These are phyloP conservation scores for Suillus occidentalis DNA, from an alignment of 768 basidiomycete genomes.

Conservation along the genomic window DNA sequence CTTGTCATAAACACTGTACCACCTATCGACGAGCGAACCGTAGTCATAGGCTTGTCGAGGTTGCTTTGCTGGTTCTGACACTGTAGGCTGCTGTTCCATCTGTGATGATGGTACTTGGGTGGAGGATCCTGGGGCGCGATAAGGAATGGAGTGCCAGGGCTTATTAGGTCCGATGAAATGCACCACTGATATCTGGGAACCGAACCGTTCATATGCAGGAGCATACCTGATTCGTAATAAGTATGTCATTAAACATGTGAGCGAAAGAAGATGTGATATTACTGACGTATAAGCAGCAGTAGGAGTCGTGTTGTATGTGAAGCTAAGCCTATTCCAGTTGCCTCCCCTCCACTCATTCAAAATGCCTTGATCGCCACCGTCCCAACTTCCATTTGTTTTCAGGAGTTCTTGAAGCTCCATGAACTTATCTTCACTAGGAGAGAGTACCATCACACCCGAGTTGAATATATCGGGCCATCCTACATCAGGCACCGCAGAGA, in stretches of 20 bases:
- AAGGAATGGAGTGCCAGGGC: slow-evolving; percentile 82
- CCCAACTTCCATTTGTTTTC: slow-evolving; percentile 84
- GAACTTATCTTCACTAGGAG: slow-evolving; percentile 84
- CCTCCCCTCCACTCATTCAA: slow-evolving; percentile 91
- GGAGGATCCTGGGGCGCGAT: slow-evolving; percentile 59
- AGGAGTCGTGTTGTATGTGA: slow-evolving; percentile 97
- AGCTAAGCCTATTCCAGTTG: slow-evolving; percentile 92
- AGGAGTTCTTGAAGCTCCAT: slow-evolving; percentile 67
- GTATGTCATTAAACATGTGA: slow-evolving; percentile 26
- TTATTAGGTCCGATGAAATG: slow-evolving; percentile 98
- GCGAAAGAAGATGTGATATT: slow-evolving; percentile 16
- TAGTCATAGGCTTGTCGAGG: slow-evolving; percentile 68
- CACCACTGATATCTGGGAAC: slow-evolving; percentile 79
- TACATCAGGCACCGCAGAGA: slow-evolving; percentile 93
- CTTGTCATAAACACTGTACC: slow-evolving; percentile 89
- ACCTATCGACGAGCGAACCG: slow-evolving; percentile 79
- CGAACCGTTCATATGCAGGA: slow-evolving; percentile 93
- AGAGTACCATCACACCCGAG: slow-evolving; percentile 89
- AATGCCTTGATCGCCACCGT: slow-evolving; percentile 98
- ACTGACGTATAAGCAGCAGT: slow-evolving; percentile 95
- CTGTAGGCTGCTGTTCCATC: slow-evolving; percentile 28
- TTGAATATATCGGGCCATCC: slow-evolving; percentile 99
- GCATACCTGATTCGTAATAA: slow-evolving; percentile 67
- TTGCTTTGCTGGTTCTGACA: slow-evolving; percentile 13
- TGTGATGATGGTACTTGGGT: slow-evolving; percentile 25